Evolutionary conservation across 352 stramenopile species (phyloP), one percentile per base, ranked within the genome.

Genomic region (Pythium pyrilobum): DNA sequence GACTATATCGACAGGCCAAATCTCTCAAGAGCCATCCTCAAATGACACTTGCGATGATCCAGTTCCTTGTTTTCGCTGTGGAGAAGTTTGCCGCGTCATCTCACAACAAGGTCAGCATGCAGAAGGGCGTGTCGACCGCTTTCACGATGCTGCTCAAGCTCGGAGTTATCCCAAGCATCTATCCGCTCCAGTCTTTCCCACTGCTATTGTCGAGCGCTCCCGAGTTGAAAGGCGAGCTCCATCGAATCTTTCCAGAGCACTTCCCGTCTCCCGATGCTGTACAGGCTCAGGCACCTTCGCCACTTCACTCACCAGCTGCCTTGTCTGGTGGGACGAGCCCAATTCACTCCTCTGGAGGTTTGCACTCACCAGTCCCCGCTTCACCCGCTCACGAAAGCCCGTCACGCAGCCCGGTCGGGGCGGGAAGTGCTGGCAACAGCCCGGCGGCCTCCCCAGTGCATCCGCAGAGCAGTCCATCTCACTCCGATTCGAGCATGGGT

Each of bases 21-120:
- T 90, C 79, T n/a, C 64, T 92, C 18, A 90, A 89, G 61, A 92
- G 81, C 41, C 81, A 92, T 47, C 79, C 81, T 5, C 82, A 85
- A 47, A 80, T 92, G 56, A 90, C 81, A 15, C 70, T 92, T 16
- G 68, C 79, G 4, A 90, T 92, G 81, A 80, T 92, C 13, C 81
- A 92, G 55, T 92, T 92, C 47, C 68, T 92, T 18, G 78, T 92
- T 2, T 92, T 90, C 52, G 79, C 81, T 7, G 81, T 92, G 11
- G 81, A 92, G 48, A 92, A 92, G 27, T 92, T 90, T 62, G 78
- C 81, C n/a, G 69, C 77, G 4, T 92, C 81, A 24, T 46, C 76
- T 3, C 67, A 78, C 12, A 92, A 89, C 62, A 73, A 81, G 43
- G 69, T 81, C 41, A 61, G 85, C 51, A 92, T 90, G 79, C 81